Base-by-base conservation (phyloP, 2,329 filamentous ascomycete species). In the Talaromyces sp. region DNA sequence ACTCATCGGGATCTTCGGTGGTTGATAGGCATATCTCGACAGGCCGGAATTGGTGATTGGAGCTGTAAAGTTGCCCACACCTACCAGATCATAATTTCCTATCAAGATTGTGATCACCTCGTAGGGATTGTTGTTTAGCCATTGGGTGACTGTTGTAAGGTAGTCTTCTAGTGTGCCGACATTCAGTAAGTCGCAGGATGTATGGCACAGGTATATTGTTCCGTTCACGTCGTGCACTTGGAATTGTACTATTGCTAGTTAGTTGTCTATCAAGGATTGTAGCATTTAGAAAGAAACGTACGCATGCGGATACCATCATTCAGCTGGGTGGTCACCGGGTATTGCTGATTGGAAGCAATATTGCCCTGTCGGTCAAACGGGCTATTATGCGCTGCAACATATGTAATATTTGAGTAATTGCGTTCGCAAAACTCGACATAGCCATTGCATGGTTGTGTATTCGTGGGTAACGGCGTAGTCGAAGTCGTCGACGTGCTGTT, bases 101-200 rank as follows among this genome's bases (percentile, higher is more conserved):
- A 97, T 85, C 17, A 97, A 79, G 63, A 97, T 86, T 1, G 90
- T 92, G 25, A 97, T 83, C 1, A 97, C 89, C 63, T 97, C 92
- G 75, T 90, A 93, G 0, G 91, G 91, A 65, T 97, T 85, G 0
- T 69, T 65, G 6, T 81, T 80, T 2, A 97, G 84, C 92, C 92
- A 97, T 43, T 77, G 71, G 36, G 79, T 80, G 11, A 96, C 88
- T 0, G 78, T 80, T 6, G 77, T 77, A 35, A 97, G 84, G 77
- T 90, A 94, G 43, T 83, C 77, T 56, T 87, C 84, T 53, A 94
- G 87, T 7, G 89, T 86, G 0, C 93, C 92, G 1, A 83, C 89
- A 64, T 96, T 87, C 33, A 96, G 82, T 2, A 96, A 77, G 63
- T 91, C 83, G 74, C 92, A 97, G 46, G 82, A 86, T 1, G 89